Conservation (phyloP, 1,139 yeast species). For the Nakaseomyces bracarensis region DNA sequence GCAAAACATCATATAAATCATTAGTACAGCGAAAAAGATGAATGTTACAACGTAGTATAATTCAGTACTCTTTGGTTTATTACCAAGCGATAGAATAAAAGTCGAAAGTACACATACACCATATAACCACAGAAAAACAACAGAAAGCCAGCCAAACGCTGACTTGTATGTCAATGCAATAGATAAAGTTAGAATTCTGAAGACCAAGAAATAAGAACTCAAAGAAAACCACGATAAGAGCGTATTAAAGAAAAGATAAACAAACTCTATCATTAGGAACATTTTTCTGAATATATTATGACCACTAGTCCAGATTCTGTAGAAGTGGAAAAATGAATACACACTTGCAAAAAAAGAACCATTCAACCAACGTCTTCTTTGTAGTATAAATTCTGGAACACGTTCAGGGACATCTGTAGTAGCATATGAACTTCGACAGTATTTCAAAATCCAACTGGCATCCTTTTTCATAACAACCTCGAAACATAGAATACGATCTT, state of each 20-base stretch:
- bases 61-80: slow-evolving; percentile 88
- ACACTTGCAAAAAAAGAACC: slow-evolving; percentile 96
- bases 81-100: slow-evolving; percentile 86
- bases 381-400: slow-evolving; percentile 77
- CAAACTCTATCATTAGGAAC: slow-evolving; percentile 65
- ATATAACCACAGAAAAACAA: slow-evolving; percentile 81
- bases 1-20: slow-evolving; percentile 89
- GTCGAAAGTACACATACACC: slow-evolving; percentile 83
- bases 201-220: slow-evolving; percentile 73
- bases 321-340: slow-evolving; percentile 68
- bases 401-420: slow-evolving; percentile 94
- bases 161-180: slow-evolving; percentile 46
- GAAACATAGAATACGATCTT: slow-evolving; percentile 90
- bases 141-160: slow-evolving; percentile 75
- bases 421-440: slow-evolving; percentile 84
- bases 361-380: slow-evolving; percentile 91
- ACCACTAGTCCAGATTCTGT: slow-evolving; percentile 65
- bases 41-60: slow-evolving; percentile 76
- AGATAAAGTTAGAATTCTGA: slow-evolving; percentile 66
- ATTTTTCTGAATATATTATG: slow-evolving; percentile 67
- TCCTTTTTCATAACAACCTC: slow-evolving; percentile 76
- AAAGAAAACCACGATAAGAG: slow-evolving; percentile 74
- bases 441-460: slow-evolving; percentile 78
- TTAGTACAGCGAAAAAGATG: slow-evolving; percentile 78
- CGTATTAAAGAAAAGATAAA: slow-evolving; percentile 62